These are phyloP conservation scores for Tolypocladium amazonense DNA, from an alignment of 2,329 filamentous ascomycete genomes.

Conservation along the genomic window DNA sequence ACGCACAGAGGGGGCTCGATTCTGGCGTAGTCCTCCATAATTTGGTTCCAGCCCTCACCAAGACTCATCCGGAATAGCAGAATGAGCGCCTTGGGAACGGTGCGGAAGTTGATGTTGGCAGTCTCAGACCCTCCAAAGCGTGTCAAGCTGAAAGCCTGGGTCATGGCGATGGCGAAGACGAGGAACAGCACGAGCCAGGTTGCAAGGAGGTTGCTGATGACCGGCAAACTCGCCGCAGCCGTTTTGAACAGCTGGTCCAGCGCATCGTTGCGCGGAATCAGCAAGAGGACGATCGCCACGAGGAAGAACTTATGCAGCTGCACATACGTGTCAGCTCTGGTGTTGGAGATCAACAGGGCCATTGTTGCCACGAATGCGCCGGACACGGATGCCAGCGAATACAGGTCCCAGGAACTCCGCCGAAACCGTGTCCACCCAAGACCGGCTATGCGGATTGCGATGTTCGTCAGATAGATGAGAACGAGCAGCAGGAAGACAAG, in stretches of 20 bases:
- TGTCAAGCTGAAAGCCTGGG: slow-evolving; percentile 90
- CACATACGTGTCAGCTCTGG: slow-evolving; percentile 51
- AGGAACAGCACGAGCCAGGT: slow-evolving; percentile 97
- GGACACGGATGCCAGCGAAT: slow-evolving; percentile 67
- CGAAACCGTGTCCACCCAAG: slow-evolving; percentile 88
- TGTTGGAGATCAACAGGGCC: slow-evolving; percentile 59
- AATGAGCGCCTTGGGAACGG: slow-evolving; percentile 86
- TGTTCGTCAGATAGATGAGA: slow-evolving; percentile 71
- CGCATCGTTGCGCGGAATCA: slow-evolving; percentile 94
- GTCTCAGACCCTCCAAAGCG: slow-evolving; percentile 66
- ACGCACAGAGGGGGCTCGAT: slow-evolving; percentile 77
- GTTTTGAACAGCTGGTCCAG: slow-evolving; percentile 98
- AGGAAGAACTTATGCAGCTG: slow-evolving; percentile 91
- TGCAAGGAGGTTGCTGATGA: slow-evolving; percentile 83
- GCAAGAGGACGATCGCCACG: slow-evolving; percentile 75
- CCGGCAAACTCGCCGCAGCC: slow-evolving; percentile 81
- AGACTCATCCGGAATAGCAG: slow-evolving; percentile 87
- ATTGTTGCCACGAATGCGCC: slow-evolving; percentile 72
- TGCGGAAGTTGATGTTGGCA: slow-evolving; percentile 83
- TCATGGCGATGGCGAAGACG: slow-evolving; percentile 92
- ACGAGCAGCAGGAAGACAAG: slow-evolving; percentile 73
- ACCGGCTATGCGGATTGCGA: slow-evolving; percentile 73
- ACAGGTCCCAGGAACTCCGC: slow-evolving; percentile 91
- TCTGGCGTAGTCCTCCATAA: slow-evolving; percentile 91
- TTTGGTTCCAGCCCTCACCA: slow-evolving; percentile 90